Evolutionary conservation across 2,329 filamentous ascomycete species (phyloP).

Genomic region (Colletotrichum sp.): DNA sequence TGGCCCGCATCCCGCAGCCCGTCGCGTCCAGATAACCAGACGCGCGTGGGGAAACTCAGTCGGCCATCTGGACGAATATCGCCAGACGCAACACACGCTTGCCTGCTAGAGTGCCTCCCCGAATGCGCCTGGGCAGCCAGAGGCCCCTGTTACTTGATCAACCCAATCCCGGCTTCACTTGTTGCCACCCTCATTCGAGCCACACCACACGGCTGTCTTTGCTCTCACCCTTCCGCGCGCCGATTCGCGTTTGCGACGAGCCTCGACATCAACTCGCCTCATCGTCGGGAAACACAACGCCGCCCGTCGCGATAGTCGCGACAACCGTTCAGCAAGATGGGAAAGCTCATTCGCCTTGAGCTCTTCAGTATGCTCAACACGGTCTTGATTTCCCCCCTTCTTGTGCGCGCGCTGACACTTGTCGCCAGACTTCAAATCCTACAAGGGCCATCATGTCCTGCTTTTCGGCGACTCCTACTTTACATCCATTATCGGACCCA

Average conservation of each 20-base stretch:
- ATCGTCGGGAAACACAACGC: neutral
- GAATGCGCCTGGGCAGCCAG: constrained; percentile 6
- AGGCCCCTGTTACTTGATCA: neutral
- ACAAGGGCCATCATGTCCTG: constrained; percentile 94
- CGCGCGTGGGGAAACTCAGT: constrained; percentile 11
- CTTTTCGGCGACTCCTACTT: constrained; percentile 98
- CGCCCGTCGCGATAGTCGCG: neutral
- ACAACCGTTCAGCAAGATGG: constrained; percentile 67
- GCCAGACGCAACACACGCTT: neutral
- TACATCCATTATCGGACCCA: constrained; percentile 98
- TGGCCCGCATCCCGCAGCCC: neutral
- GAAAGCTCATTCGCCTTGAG: constrained; percentile 93
- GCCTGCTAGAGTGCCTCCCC: constrained; percentile 6
- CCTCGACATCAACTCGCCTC: neutral
- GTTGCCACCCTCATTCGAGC: neutral
- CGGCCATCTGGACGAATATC: neutral
- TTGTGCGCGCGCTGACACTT: neutral
- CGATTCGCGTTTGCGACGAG: constrained; percentile 1
- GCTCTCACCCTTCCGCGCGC: neutral
- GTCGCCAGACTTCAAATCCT: constrained; percentile 91
- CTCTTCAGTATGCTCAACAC: constrained; percentile 76
- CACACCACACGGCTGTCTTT: neutral
- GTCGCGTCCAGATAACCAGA: constrained; percentile 16
- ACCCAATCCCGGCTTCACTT: neutral
- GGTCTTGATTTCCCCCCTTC: neutral